Base-by-base conservation (phyloP, 1,139 yeast genomes). In the Saccharomyces hybrid region DNA sequence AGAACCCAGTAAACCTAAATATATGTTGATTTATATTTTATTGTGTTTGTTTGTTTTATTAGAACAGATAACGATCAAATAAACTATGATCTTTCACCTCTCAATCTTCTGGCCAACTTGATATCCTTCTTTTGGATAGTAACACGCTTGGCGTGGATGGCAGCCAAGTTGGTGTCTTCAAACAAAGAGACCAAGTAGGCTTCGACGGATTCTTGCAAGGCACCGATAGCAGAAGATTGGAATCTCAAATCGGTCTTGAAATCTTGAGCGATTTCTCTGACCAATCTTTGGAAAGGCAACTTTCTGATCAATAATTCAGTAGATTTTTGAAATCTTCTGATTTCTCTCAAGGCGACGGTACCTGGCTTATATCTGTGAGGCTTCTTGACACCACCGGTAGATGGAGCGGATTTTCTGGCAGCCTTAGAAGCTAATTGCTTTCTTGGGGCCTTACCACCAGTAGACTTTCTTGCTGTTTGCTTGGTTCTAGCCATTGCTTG, bases 291-390 rank as follows among this genome's bases (percentile, higher is more conserved):
- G 95, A 90, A 90, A 63, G 97, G 97, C 71, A 90, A 84, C 81
- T 90, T 89, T 85, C 97, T 88, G 79, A 90, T 90, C 76, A 90
- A 83, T 60, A 90, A 82, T 78, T 90, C 97, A 71, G 97, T 90
- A 62, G 96, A 87, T 79, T 90, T 90, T 81, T 90, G 97, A 85
- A 90, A 90, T 81, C 97, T 88, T 86, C 97, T 89, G 74, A 90
- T 90, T 82, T 90, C 97, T 86, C 97, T 90, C 75, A 90, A 87
- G 71, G 97, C 97, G 73, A 90, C 97, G 73, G 97, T 90, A 89
- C 97, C 97, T 76, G 97, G 97, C 91, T 89, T 90, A 81, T 90
- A 90, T 86, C 97, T 88, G 89, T 90, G 97, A 68, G 97, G 97
- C 83, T 90, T 90, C 90, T 90, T 90, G 75, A 90, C 97, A 84